Percentiles rank a stretch among this genome's conserved stretches.
Evolutionary conservation across 371 early-diverging fungal species (phyloP).

Genomic region (Capniomyces stellatus): DNA sequence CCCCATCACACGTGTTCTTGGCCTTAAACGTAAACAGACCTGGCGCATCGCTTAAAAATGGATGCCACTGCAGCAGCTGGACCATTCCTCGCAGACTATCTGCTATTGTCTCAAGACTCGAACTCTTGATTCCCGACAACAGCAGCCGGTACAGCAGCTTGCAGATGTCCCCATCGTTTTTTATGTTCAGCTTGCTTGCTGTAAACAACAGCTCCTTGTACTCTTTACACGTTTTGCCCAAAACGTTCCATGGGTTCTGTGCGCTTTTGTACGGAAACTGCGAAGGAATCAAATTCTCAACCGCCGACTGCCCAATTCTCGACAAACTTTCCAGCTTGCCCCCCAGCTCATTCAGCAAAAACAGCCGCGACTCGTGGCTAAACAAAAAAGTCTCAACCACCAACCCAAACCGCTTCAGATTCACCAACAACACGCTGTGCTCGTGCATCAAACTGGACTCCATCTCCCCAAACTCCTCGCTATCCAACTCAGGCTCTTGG

Average conservation of each 20-base stretch:
- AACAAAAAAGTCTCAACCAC: constrained; percentile 11
- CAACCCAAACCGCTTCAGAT: constrained; percentile 5
- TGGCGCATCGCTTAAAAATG: neutral
- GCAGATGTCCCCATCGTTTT: constrained; percentile 4
- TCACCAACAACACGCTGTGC: constrained; percentile 4
- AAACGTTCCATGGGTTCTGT: constrained; percentile 22
- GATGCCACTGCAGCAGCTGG: constrained; percentile 11
- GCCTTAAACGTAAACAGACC: neutral
- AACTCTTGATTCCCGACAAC: constrained; percentile 15
- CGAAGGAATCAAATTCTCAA: neutral
- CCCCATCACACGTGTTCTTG: constrained; percentile 2
- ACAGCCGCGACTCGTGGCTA: constrained; percentile 6
- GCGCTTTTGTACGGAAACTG: constrained; percentile 16
- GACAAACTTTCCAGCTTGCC: constrained; percentile 11
- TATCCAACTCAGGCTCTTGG: neutral
- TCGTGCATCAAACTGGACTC: no score
- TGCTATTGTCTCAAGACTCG: constrained; percentile 11
- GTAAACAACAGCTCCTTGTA: constrained; percentile 3
- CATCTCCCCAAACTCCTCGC: no score
- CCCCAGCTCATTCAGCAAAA: constrained; percentile 8
- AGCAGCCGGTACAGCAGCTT: constrained; percentile 9
- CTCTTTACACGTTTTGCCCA: neutral
- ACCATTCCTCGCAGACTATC: constrained; percentile 11
- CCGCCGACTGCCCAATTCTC: neutral
- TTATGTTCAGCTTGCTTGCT: constrained; percentile 10